Base-by-base conservation (phyloP, 495 filamentous ascomycete species). In the Penicillium maclennaniae region DNA sequence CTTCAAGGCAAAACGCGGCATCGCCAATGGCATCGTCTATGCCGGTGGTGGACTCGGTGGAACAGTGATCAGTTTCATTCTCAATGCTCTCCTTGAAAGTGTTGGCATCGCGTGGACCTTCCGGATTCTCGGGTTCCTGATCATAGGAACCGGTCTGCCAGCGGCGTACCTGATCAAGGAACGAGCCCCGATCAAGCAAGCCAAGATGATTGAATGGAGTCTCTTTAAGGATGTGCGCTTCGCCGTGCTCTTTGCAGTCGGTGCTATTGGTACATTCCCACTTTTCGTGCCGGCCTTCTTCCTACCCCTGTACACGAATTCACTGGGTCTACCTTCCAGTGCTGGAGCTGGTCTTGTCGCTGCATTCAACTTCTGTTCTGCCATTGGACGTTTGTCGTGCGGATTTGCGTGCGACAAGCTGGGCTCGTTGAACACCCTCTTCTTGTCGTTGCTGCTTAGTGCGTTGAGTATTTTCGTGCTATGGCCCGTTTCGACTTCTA, bases 231-330 rank as follows among this genome's bases (percentile, higher is more conserved):
- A 79, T 50, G 38, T 70, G 7, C 73, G 70, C 21, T 85, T 84
- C 59, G 42, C 65, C 6, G 65, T 76, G 0, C 65, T 85, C 26
- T 84, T 83, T 53, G 44, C 78, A 6, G 73, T 72, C 3, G 79
- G 79, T 3, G 79, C 76, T 3, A 77, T 84, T n/a, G 82, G 71
- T 3, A 83, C 80, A 17, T 85, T 85, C 58, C 77, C 82, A 0
- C 71, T 84, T 8, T 76, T 83, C 45, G 80, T 85, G 2, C 82
- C 82, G 0, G 77, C 81, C 0, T 83, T 82, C 64, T 84, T 82
- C 59, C 60, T 85, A 1, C 82, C 83, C 0, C 61, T 78, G 6
- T 79, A 75, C 47, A 71, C 70, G 25, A 53, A 70, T 21, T 76
- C 75, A 0, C 54, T 80, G 6, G 75, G 76, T 2, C 62, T 82